Evolutionary conservation across 192 early-diverging fungal genomes (phyloP).

Genomic region (Coemansia sp.): DNA sequence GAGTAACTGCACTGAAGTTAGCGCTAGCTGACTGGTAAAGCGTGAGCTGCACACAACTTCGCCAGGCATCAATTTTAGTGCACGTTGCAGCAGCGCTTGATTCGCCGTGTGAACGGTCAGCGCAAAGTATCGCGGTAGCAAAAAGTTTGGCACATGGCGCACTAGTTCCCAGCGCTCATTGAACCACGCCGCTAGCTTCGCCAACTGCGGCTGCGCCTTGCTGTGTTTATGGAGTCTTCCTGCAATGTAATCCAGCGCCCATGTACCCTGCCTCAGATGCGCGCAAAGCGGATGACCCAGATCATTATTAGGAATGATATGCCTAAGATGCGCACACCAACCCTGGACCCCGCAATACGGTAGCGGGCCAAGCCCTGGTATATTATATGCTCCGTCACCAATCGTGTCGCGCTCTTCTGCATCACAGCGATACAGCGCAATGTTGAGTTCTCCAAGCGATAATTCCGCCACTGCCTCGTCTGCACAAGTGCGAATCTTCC

Average conservation of each 20-base stretch:
- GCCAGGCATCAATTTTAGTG: constrained; percentile 63
- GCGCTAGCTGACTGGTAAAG: constrained; percentile 69
- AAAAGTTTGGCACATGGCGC: constrained; percentile 73
- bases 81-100: constrained; percentile 63
- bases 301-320: constrained; percentile 82
- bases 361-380: constrained; percentile 81
- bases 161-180: constrained; percentile 67
- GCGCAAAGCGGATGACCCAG: constrained; percentile 89
- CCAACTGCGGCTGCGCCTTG: constrained; percentile 24
- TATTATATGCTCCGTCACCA: constrained; percentile 81
- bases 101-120: constrained; percentile 77
- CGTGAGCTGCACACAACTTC: constrained; percentile 56
- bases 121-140: constrained; percentile 93
- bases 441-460: constrained; percentile 74
- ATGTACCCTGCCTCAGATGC: constrained; percentile 85
- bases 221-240: constrained; percentile 59
- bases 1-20: constrained; percentile 85
- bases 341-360: constrained; percentile 94
- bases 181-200: constrained; percentile 72
- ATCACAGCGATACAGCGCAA: constrained; percentile 81
- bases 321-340: constrained; percentile 76
- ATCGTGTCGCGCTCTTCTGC: constrained; percentile 82
- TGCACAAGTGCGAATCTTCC: constrained; percentile 60
- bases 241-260: constrained; percentile 88
- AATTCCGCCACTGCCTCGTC: constrained; percentile 66